These are phyloP conservation scores for Coprinopsis sp. DNA, from an alignment of 768 basidiomycete genomes.

Conservation along the genomic window DNA sequence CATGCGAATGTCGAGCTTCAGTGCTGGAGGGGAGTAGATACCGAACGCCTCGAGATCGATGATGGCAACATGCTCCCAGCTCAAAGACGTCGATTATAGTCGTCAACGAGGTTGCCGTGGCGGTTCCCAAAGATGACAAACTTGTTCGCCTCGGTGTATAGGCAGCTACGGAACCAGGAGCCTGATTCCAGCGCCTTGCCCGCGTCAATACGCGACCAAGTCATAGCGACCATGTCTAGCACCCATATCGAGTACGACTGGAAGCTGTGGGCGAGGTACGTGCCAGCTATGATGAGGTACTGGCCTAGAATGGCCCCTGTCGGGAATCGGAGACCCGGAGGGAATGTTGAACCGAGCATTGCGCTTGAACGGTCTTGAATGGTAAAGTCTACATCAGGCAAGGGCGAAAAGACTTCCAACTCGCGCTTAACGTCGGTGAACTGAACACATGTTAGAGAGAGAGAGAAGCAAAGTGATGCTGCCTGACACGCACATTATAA, in stretches of 20 bases:
- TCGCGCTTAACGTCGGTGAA: slow-evolving; percentile 95
- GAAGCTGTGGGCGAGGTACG: slow-evolving; percentile 89
- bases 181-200: slow-evolving; percentile 82
- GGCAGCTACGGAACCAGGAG: slow-evolving; percentile 91
- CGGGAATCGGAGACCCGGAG: slow-evolving; percentile 94
- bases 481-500: slow-evolving; percentile 68
- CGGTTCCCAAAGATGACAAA: slow-evolving; percentile 91
- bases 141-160: slow-evolving; percentile 81
- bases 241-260: slow-evolving; percentile 98
- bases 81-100: slow-evolving; percentile 88
- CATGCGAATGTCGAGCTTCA: slow-evolving; percentile 61
- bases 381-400: slow-evolving; percentile 69
- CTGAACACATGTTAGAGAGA: slow-evolving; percentile 32
- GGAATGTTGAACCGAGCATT: slow-evolving; percentile 80
- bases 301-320: slow-evolving; percentile 89
- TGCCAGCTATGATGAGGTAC: slow-evolving; percentile 91
- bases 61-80: slow-evolving; percentile 89
- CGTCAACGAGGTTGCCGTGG: slow-evolving; percentile 82
- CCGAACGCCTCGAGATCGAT: slow-evolving; percentile 94
- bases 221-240: slow-evolving; percentile 77
- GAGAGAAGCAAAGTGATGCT: slow-evolving; percentile 7
- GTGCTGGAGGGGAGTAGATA: slow-evolving; percentile 83
- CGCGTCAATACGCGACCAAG: slow-evolving; percentile 85
- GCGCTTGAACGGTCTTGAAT: slow-evolving; percentile 75
- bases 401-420: slow-evolving; percentile 84